Evolutionary conservation across 1,284 basidiomycete genomes (phyloP).

Genomic region (Inonotus hispidus): DNA sequence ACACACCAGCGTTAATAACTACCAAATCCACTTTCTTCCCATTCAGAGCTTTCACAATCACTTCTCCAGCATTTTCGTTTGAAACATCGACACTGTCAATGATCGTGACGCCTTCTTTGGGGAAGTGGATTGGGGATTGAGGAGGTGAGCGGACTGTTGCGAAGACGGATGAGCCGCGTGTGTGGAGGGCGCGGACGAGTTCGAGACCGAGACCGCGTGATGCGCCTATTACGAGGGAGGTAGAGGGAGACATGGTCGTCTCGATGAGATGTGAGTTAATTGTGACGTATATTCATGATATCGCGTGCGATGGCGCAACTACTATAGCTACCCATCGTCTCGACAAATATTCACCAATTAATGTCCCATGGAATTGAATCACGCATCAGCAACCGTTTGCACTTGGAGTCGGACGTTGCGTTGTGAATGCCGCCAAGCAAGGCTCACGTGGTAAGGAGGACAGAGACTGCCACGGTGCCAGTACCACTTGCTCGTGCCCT

Average conservation of each 20-base stretch:
- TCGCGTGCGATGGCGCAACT: too few species aligned
- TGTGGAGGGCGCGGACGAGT: constrained; percentile 29
- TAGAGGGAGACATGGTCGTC: constrained; percentile 20
- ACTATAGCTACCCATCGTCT: too few species aligned
- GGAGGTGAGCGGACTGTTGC: constrained; percentile 33
- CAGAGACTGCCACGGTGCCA: too few species aligned
- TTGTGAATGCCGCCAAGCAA: too few species aligned
- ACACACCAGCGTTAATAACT: constrained; percentile 36
- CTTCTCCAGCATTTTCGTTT: constrained; percentile 31
- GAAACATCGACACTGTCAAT: constrained; percentile 35
- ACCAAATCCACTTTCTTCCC: constrained; percentile 33
- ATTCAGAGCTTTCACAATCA: constrained; percentile 31
- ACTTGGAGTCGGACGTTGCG: too few species aligned
- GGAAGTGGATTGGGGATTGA: constrained; percentile 22
- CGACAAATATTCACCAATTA: too few species aligned
- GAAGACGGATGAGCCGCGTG: constrained; percentile 29
- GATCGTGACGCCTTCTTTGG: constrained; percentile 30
- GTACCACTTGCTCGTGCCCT: too few species aligned
- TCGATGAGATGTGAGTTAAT: too few species aligned
- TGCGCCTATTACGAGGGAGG: constrained; percentile 33
- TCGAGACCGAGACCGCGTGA: constrained; percentile 41
- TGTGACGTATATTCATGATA: not conserved
- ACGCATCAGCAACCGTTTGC: too few species aligned
- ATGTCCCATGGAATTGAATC: too few species aligned
- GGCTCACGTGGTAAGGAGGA: too few species aligned